phyloP scores from a whole-genome alignment of 176 grass and related monocot species.

The Avena insularis region DNA sequence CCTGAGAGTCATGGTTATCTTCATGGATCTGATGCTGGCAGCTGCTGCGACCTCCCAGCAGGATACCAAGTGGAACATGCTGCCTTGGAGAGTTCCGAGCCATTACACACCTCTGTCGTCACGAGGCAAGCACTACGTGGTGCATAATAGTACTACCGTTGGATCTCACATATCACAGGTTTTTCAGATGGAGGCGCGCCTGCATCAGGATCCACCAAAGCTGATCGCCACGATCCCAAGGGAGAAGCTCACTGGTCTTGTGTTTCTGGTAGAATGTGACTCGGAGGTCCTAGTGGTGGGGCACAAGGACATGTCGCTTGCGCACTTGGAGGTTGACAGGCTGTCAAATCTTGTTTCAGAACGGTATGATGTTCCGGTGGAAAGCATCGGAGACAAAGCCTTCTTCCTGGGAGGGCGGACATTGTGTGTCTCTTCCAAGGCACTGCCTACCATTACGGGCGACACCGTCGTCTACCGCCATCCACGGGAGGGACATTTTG shows the following conservation, averaged over 20 bases:
- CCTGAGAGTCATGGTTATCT: background rate
- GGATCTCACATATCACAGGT: background rate
- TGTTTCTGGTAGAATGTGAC: background rate
- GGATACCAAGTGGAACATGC: background rate
- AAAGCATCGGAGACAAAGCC: background rate
- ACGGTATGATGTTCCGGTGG: background rate
- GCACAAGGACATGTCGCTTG: background rate
- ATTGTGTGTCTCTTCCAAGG: slow-evolving; percentile 23
- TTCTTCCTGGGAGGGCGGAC: background rate
- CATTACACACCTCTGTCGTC: background rate
- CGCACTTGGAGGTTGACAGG: background rate
- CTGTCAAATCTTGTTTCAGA: too few relatives aligned
- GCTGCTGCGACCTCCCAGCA: background rate
- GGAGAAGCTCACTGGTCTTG: background rate
- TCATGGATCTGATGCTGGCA: background rate
- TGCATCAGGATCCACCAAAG: background rate
- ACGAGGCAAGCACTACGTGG: background rate
- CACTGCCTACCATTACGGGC: background rate
- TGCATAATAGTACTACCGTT: background rate
- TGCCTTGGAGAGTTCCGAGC: background rate
- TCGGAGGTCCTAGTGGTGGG: background rate
- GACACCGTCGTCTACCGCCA: background rate
- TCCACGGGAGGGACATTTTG: background rate
- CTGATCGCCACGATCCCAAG: background rate
- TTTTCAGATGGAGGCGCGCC: background rate